These are phyloP conservation scores for Naganishia onofrii DNA, from an alignment of 768 basidiomycete genomes.

Conservation along the genomic window DNA sequence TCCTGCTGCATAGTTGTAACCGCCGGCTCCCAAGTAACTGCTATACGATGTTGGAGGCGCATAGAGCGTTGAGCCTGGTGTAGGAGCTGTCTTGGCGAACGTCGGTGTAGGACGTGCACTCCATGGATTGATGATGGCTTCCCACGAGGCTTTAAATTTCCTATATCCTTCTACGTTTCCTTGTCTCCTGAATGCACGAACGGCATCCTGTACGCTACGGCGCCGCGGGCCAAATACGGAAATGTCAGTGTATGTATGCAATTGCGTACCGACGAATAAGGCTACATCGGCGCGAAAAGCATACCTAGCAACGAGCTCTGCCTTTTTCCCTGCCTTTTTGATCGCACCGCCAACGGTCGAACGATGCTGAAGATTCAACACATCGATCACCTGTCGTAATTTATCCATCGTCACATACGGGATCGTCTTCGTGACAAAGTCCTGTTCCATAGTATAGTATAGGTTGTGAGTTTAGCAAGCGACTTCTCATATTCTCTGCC, in stretches of 20 bases:
- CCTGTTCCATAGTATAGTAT: background rate
- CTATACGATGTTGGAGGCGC: constrained; percentile 1
- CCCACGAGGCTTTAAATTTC: constrained; percentile 4
- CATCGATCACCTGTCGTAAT: constrained; percentile 14
- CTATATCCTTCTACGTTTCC: constrained; percentile 11
- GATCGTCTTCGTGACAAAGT: constrained; percentile 2
- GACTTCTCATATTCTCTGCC: no score
- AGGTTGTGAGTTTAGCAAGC: background rate
- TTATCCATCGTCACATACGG: constrained; percentile 21
- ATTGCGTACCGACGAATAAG: no score
- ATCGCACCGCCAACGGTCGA: constrained; percentile 7
- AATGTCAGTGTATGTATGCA: no score
- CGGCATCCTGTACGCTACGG: background rate
- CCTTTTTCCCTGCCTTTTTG: constrained; percentile 21
- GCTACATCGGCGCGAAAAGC: background rate
- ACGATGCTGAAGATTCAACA: constrained; percentile 18
- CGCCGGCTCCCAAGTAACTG: background rate
- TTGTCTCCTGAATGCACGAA: constrained; percentile 14
- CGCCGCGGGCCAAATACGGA: background rate
- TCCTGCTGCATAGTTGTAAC: background rate
- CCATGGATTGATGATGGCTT: constrained; percentile 10
- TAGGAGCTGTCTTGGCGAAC: constrained; percentile 6
- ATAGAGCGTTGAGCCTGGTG: background rate
- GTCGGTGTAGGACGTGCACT: constrained; percentile 3
- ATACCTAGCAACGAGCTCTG: constrained; percentile 23